These are phyloP conservation scores for Nigrospora sphaerica DNA, from an alignment of 2,329 filamentous ascomycete species.

Conservation along the genomic window DNA sequence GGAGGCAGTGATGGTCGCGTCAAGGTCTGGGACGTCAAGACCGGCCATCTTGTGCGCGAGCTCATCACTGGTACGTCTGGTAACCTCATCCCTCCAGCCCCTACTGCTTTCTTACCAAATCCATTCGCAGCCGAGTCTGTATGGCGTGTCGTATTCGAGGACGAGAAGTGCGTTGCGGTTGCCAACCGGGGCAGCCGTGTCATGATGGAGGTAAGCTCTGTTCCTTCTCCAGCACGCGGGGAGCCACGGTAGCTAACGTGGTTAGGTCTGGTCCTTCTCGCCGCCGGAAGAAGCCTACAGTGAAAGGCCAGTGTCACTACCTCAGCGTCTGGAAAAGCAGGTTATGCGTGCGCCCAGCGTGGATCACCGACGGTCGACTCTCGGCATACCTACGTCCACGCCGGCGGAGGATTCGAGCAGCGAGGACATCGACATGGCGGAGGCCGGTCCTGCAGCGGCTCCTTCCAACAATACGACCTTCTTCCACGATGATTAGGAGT, in stretches of 20 bases:
- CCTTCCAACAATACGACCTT: constrained; percentile 41
- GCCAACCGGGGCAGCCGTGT: constrained; percentile 79
- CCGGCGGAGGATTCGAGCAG: constrained; percentile 22
- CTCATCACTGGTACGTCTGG: constrained; percentile 52
- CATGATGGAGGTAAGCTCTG: constrained; percentile 81
- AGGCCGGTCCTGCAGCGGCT: constrained; percentile 48
- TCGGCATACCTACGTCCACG: constrained; percentile 9
- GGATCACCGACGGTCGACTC: constrained; percentile 20
- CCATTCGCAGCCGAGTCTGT: constrained; percentile 67
- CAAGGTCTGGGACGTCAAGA: constrained; percentile 96
- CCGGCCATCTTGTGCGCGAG: constrained; percentile 83
- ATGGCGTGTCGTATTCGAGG: constrained; percentile 96
- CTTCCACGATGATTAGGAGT: constrained; percentile 36
- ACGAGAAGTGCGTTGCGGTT: constrained; percentile 96
- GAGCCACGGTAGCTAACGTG: too few species aligned
- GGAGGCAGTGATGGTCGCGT: constrained; percentile 96
- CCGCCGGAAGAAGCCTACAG: constrained; percentile 65
- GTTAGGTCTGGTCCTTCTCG: constrained; percentile 88
- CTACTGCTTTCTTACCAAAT: background rate
- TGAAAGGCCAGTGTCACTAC: constrained; percentile 43
- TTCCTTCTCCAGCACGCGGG: too few species aligned
- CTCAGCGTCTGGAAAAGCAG: constrained; percentile 38
- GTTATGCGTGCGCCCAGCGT: constrained; percentile 45
- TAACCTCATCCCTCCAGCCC: background rate
- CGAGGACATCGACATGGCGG: constrained; percentile 49